A percentile compares a stretch with the other conserved stretches of the same genome.
Conservation (phyloP, 805 yeast genomes). For the Kregervanrija pseudodelftensis region DNA sequence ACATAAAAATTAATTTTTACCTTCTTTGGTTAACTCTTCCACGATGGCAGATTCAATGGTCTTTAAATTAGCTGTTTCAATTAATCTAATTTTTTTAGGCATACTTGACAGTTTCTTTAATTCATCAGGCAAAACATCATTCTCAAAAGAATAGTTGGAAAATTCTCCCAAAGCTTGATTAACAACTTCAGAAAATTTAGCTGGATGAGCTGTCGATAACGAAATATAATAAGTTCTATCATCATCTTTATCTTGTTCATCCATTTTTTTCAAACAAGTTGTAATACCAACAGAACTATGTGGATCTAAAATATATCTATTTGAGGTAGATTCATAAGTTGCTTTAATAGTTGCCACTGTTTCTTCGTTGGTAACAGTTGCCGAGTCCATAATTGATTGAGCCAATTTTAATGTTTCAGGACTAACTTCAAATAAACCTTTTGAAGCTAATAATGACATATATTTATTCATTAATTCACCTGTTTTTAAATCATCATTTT, state of each 20-base stretch:
- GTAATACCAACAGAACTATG: conserved; percentile 94
- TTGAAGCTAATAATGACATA: conserved; percentile 71
- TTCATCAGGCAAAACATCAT: conserved; percentile 84
- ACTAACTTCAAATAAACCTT: conserved; percentile 73
- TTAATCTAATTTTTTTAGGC: conserved; percentile 66
- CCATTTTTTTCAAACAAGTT: conserved; percentile 60
- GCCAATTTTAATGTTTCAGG: conserved; percentile 60
- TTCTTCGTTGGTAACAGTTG: conserved; percentile 69
- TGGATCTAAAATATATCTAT: conserved; percentile 85
- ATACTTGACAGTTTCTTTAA: conserved; percentile 62
- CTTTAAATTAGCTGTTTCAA: conserved; percentile 67
- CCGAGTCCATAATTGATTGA: conserved; percentile 62
- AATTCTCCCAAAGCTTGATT: conserved; percentile 62
- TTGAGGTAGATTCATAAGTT: conserved; percentile 49
- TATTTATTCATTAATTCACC: conserved; percentile 65
- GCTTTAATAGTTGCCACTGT: conserved; percentile 74
- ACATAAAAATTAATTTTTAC: conserved; percentile 5
- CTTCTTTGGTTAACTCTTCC: conserved; percentile 54
- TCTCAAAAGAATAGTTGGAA: conserved; percentile 76
- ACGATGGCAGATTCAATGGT: conserved; percentile 69
- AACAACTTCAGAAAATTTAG: conserved; percentile 95
- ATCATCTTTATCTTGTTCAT: conserved; percentile 22
- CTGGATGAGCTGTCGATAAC: conserved; percentile 97
- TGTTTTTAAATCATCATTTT: conserved; percentile 55
- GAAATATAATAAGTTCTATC: conserved; percentile 51